Evolutionary conservation across 352 stramenopile species (phyloP), one percentile per base, ranked within the genome.

Genomic region (Hyaloperonospora arabidopsidis): DNA sequence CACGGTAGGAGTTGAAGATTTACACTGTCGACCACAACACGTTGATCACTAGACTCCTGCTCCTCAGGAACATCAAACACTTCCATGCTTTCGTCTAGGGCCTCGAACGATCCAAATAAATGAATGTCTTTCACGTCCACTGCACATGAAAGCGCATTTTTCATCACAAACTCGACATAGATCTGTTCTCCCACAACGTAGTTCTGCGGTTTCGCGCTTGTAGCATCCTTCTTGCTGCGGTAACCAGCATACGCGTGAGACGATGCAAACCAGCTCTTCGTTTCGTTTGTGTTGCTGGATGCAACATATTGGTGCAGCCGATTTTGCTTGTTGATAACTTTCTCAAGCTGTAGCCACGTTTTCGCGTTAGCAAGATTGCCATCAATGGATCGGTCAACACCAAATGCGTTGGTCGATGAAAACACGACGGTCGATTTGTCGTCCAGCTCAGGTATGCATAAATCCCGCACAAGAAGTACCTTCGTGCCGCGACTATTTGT

Each of bases 141-240:
- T 5, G 82, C 83, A 52, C 80, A 91, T 13, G 81, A 89, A 1
- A 93, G 64, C 10, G 80, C 76, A 49, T 93, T 93, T 54, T 91
- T 90, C 77, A 93, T 87, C 34, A 89, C 73, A 58, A 93, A 91
- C 49, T 93, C 83, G 6, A 93, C 83, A 46, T 90, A 93, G 21
- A 93, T 87, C 48, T 74, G 72, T 49, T 93, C 80, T 0, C 74
- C 75, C 10, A 87, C 49, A 8, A 85, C 74, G 19, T 91, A 91
- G 41, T 82, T 80, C 10, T 75, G 69, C 0, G 79, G 74, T 41
- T 77, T 73, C 23, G 76, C 63, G 17, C 64, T 54, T 5, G 60
- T 41, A 46, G 50, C 57, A 25, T 65, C 67, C 45, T 73, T 77
- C 47, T 86, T 86, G 58, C 67, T 75, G 25, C 79, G 71, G 53